phyloP scores from a whole-genome alignment of 352 stramenopile genomes.

The Lagenidium sp. region DNA sequence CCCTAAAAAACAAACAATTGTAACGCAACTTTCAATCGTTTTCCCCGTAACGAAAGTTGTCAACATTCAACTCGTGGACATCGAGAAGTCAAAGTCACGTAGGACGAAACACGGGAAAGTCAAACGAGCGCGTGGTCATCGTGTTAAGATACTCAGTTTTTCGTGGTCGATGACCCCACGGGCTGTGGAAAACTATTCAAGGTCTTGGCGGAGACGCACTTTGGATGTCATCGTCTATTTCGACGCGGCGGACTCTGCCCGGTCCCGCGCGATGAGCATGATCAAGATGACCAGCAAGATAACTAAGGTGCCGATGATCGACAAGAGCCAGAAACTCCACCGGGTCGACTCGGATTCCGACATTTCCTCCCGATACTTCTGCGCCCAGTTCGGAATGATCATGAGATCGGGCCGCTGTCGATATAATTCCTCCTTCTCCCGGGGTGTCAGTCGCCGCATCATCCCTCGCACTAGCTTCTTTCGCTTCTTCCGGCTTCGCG shows the following conservation, averaged over 20 bases:
- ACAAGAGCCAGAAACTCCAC: slow-evolving; percentile 74
- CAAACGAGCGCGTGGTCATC: too few species aligned
- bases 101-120: too few species aligned
- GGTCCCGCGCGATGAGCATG: slow-evolving; percentile 53
- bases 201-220: too few species aligned
- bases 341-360: slow-evolving; percentile 50
- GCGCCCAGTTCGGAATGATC: slow-evolving; percentile 84
- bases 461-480: slow-evolving; percentile 68
- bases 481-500: slow-evolving; percentile 69
- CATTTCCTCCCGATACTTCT: slow-evolving; percentile 84
- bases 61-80: too few species aligned
- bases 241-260: slow-evolving; percentile 18
- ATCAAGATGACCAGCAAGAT: slow-evolving; percentile 74
- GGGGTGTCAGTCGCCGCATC: slow-evolving; percentile 72
- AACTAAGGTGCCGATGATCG: slow-evolving; percentile 55
- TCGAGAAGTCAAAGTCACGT: too few species aligned
- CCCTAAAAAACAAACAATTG: too few species aligned
- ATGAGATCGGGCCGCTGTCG: slow-evolving; percentile 70
- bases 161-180: too few species aligned
- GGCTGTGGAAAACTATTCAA: too few species aligned
- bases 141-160: too few species aligned
- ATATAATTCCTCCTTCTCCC: slow-evolving; percentile 83
- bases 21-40: too few species aligned
- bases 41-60: too few species aligned
- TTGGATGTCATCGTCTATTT: too few species aligned